Conservation (phyloP, 1,139 yeast genomes). For the Magnusiomyces suaveolens region DNA sequence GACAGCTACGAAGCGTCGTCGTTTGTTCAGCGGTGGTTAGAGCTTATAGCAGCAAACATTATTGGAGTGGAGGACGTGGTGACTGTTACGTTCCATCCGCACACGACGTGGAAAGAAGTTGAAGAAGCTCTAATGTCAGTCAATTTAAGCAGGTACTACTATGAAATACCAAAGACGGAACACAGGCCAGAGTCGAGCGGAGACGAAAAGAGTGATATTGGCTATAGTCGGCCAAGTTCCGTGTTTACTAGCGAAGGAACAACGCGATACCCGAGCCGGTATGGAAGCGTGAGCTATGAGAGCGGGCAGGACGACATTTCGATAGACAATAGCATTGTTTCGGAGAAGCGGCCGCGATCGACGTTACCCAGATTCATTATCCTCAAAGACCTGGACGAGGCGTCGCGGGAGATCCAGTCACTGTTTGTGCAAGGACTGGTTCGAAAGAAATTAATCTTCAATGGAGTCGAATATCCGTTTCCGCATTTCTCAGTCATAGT, state of each 20-base stretch:
- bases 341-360: background rate
- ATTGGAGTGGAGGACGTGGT: conserved; percentile 2
- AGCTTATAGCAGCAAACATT: conserved; percentile 2
- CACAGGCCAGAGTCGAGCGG: background rate
- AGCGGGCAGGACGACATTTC: background rate
- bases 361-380: conserved; percentile 1
- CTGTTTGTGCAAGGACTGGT: conserved; percentile 5
- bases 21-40: conserved; percentile 3
- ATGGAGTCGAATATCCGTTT: conserved; percentile 2
- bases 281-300: background rate
- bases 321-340: background rate
- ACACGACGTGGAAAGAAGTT: conserved; percentile 1
- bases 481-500: conserved; percentile 1
- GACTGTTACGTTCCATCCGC: background rate
- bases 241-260: background rate
- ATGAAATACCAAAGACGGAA: background rate
- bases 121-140: background rate
- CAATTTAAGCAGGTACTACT: background rate
- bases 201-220: background rate
- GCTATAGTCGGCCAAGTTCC: background rate
- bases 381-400: conserved; percentile 1
- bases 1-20: background rate
- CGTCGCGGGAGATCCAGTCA: conserved; percentile 4
- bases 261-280: background rate
- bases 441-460: background rate